Conservation (phyloP, 805 yeast genomes). For the Hermanozyma aechmeae region DNA sequence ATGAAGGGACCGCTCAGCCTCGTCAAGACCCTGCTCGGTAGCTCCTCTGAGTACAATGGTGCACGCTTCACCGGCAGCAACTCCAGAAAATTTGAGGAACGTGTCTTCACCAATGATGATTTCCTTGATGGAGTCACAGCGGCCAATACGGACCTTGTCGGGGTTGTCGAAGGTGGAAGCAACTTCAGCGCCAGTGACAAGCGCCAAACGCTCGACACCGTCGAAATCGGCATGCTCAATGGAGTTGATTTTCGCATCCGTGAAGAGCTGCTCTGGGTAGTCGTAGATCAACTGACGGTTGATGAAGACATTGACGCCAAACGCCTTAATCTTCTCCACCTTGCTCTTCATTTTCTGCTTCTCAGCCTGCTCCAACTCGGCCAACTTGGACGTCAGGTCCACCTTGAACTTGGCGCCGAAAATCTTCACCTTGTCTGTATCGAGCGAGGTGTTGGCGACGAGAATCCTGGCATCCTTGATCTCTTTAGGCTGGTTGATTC, state of each 20-base stretch:
- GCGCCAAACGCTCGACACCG: conserved; percentile 92
- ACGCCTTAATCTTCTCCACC: conserved; percentile 81
- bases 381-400: conserved; percentile 88
- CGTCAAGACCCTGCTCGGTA: conserved; percentile 38
- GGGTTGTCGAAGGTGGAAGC: conserved; percentile 94
- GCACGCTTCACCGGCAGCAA: conserved; percentile 92
- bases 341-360: conserved; percentile 85
- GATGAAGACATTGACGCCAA: conserved; percentile 81
- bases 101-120: conserved; percentile 87
- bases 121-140: conserved; percentile 86
- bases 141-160: conserved; percentile 75
- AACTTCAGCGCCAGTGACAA: conserved; percentile 97
- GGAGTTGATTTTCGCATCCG: conserved; percentile 80
- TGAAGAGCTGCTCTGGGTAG: conserved; percentile 92
- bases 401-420: conserved; percentile 98
- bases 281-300: conserved; percentile 96
- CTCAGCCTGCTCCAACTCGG: conserved; percentile 91
- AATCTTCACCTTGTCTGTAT: conserved; percentile 94
- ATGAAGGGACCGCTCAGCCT: conserved; percentile 54
- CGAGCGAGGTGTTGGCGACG: conserved; percentile 92
- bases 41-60: conserved; percentile 77
- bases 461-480: conserved; percentile 77
- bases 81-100: conserved; percentile 90
- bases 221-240: conserved; percentile 98
- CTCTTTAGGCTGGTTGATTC: conserved; percentile 87